Evolutionary conservation across 2,329 filamentous ascomycete genomes (phyloP), one percentile per base, ranked within the genome.

Genomic region (Paecilomyces variotii): DNA sequence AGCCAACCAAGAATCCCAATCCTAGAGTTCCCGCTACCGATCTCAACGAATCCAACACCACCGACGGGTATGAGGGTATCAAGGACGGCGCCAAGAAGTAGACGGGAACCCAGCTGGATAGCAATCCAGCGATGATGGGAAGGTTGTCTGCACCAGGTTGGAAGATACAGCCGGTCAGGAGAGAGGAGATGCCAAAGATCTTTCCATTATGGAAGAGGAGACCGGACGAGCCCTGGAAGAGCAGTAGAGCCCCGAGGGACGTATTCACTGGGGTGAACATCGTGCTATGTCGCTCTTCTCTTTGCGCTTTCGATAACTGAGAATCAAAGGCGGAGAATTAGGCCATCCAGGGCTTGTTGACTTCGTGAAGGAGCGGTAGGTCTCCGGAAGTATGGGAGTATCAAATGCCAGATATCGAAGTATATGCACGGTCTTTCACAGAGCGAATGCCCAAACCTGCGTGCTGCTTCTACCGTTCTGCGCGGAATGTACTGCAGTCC

Each of bases 261-360:
- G 80, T 81, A 62, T 82, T 76, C 27, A 82, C 57, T 0, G 80
- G 80, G 0, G 80, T 82, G 63, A 83, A 82, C 80, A 83, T 82
- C 5, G 19, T 7, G 4, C 7, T 24, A 19, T 7, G 6, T n/a
- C n/a, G n/a, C 9, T 19, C n/a, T 19, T 4, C 3, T 19, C 39
- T 24, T 45, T 45, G n/a, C 5, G 2, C n/a, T 14, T 45, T 45
- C 19, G 14, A 24, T 14, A 45, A 39, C 35, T 14, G 12, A 14
- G 14, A 39, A 34, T 9, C 12, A 39, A 7, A 45, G 12, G 12
- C n/a, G 35, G 7, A 45, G 1, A 45, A 19, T 45, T 14, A 19
- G 39, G 39, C 39, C 39, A 45, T 45, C 14, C 11, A 39, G 7
- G 19, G 5, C 9, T 19, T 45, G 14, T 45, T 19, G 35, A 19